A percentile compares a stretch with the other conserved stretches of the same genome.
Conservation (phyloP, 768 basidiomycete genomes). For the Lentinula sp. region DNA sequence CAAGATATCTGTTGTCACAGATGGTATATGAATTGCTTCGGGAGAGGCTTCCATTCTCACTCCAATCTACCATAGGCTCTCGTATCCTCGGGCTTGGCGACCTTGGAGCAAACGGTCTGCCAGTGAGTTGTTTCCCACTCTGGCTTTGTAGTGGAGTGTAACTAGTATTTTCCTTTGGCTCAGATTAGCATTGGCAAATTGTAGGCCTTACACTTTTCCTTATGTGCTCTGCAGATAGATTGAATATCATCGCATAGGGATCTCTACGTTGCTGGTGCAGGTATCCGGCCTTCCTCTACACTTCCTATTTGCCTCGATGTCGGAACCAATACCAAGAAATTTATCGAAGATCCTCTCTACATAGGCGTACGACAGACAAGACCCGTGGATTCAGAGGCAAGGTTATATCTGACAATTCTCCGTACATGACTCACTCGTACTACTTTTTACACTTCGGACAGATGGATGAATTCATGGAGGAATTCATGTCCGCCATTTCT, state of each 20-base stretch:
- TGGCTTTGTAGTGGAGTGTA: not conserved
- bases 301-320: slow-evolving; percentile 70
- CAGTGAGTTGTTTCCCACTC: slow-evolving; percentile 13
- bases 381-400: slow-evolving; percentile 37
- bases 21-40: slow-evolving; percentile 39
- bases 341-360: slow-evolving; percentile 69
- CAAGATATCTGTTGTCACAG: slow-evolving; percentile 71
- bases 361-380: slow-evolving; percentile 60
- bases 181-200: slow-evolving; percentile 69
- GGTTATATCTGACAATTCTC: not conserved
- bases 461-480: slow-evolving; percentile 73
- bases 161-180: not conserved
- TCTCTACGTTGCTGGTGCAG: slow-evolving; percentile 68
- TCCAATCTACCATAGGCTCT: slow-evolving; percentile 34
- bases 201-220: slow-evolving; percentile 24
- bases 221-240: not conserved
- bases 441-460: slow-evolving; percentile 14
- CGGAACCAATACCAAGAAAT: slow-evolving; percentile 67
- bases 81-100: slow-evolving; percentile 83
- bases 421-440: not conserved
- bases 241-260: slow-evolving; percentile 28
- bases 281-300: slow-evolving; percentile 48
- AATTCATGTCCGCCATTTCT: slow-evolving; percentile 66
- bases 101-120: slow-evolving; percentile 59
- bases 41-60: slow-evolving; percentile 7